A percentile compares a stretch with the other conserved stretches of the same genome.
Evolutionary conservation across 2,329 filamentous ascomycete genomes (phyloP).

Genomic region (Paraconiothyrium sp.): DNA sequence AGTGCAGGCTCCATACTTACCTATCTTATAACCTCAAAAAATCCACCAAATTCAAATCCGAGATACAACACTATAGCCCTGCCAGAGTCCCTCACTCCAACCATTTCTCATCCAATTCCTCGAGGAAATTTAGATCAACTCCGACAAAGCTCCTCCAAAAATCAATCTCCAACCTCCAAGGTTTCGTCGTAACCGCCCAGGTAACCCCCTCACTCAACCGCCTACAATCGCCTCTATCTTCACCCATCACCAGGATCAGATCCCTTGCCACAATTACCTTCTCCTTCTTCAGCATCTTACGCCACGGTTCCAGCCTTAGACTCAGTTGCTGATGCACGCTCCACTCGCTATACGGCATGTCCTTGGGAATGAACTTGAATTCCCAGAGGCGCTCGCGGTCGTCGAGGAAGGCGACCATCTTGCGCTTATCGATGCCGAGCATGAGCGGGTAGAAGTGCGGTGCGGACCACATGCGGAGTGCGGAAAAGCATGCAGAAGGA

Average conservation of each 20-base stretch:
- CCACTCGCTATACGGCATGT: conserved; percentile 56
- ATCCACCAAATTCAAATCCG: neutral
- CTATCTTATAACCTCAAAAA: neutral
- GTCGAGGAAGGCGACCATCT: conserved; percentile 53
- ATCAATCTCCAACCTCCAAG: conserved; percentile 62
- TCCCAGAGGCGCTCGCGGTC: conserved; percentile 55
- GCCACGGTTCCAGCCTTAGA: conserved; percentile 43
- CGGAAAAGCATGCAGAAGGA: conserved; percentile 51
- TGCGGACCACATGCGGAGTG: conserved; percentile 59
- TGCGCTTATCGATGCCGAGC: conserved; percentile 51
- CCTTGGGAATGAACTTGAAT: conserved; percentile 61
- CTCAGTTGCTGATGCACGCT: conserved; percentile 54
- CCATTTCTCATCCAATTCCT: conserved; percentile 54
- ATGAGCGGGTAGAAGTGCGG: conserved; percentile 62
- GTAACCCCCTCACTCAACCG: conserved; percentile 52
- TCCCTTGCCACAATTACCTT: conserved; percentile 55
- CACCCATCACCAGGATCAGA: conserved; percentile 58
- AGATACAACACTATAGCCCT: neutral
- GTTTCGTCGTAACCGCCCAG: conserved; percentile 59
- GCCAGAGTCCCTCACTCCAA: conserved; percentile 32
- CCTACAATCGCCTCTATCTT: conserved; percentile 53
- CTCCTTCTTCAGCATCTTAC: conserved; percentile 41
- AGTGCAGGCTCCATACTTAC: neutral
- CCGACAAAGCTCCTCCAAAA: conserved; percentile 63
- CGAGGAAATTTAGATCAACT: conserved; percentile 57